Evolutionary conservation across 2,329 filamentous ascomycete genomes (phyloP), one percentile per base, ranked within the genome.

Genomic region (Didymella pomorum): DNA sequence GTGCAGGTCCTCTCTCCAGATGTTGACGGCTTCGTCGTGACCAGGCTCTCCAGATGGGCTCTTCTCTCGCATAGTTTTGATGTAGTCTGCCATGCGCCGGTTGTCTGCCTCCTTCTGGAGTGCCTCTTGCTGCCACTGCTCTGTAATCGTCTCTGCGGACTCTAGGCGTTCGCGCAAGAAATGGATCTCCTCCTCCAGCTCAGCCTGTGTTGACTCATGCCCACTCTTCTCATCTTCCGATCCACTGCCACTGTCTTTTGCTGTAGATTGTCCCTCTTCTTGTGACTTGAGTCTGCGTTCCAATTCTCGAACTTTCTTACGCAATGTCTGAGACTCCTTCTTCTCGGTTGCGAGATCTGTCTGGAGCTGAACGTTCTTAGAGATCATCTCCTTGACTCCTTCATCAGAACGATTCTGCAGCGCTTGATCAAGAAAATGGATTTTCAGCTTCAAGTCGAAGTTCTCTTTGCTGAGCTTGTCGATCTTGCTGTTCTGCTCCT

Each of bases 381-480:
- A 93, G 69, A 98, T 96, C 89, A 97, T 96, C 75, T 97, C 94
- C 79, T 96, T 96, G 75, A 99, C 89, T 63, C 93, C 93, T 79
- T 98, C 94, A 75, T 98, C 94, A 1, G 93, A 97, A 41, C 96
- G 86, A 73, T 94, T 95, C 77, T 96, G 93, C 20, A 99, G 81
- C 1, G 94, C 90, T 76, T 98, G 92, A 70, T 94, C 96, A 47
- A 99, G 84, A 72, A 97, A 99, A 83, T 97, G 96, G 64, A 98
- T 95, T 75, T 97, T 69, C 10, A 69, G 57, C 53, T 69, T 69
- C 41, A 99, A 83, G 23, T 92, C 92, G 74, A 98, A 99, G 73
- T 99, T 99, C 76, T 99, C 95, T 79, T 99, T 99, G 60, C 92
- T 96, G 2, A 98, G 84, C 58, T 93, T 88, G 77, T 99, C 95